Evolutionary conservation across 352 stramenopile genomes (phyloP).

Genomic region (Pythium scleroteichum): DNA sequence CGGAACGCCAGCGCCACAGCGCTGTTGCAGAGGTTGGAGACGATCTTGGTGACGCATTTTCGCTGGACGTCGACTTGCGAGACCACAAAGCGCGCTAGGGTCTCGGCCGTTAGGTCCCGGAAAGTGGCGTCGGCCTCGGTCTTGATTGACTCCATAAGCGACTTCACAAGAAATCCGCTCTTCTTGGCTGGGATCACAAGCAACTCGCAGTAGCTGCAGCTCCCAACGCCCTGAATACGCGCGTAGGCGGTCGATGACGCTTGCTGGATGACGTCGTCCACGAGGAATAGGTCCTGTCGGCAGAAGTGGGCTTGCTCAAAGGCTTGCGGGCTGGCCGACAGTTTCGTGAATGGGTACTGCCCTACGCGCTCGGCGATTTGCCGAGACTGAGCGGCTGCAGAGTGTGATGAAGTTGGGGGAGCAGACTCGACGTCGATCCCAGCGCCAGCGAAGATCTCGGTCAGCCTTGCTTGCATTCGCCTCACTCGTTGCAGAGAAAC

Average conservation of each 20-base stretch:
- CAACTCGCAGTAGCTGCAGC: conserved; percentile 55
- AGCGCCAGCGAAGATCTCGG: conserved; percentile 45
- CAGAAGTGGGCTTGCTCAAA: conserved; percentile 79
- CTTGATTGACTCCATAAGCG: conserved; percentile 82
- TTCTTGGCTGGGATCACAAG: conserved; percentile 63
- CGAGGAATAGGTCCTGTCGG: conserved; percentile 78
- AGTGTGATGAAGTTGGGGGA: conserved; percentile 7
- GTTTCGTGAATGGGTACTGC: conserved; percentile 48
- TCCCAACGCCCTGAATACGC: conserved; percentile 64
- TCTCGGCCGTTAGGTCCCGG: conserved; percentile 42
- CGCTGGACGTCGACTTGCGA: conserved; percentile 48
- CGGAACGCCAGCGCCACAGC: conserved; percentile 41
- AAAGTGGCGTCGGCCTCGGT: conserved; percentile 50
- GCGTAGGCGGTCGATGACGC: conserved; percentile 50
- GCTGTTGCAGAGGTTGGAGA: conserved; percentile 79
- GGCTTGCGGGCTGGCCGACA: conserved; percentile 33
- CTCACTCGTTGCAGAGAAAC: conserved; percentile 46
- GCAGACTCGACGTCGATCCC: conserved; percentile 32
- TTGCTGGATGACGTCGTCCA: conserved; percentile 71
- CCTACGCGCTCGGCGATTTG: conserved; percentile 63
- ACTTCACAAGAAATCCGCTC: conserved; percentile 74
- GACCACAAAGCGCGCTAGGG: conserved; percentile 62
- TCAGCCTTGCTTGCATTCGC: conserved; percentile 58
- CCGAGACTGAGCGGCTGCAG: conserved; percentile 45
- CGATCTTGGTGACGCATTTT: conserved; percentile 77